Conservation (phyloP, 2,329 filamentous ascomycete genomes). For the Aspergillus clavatus region DNA sequence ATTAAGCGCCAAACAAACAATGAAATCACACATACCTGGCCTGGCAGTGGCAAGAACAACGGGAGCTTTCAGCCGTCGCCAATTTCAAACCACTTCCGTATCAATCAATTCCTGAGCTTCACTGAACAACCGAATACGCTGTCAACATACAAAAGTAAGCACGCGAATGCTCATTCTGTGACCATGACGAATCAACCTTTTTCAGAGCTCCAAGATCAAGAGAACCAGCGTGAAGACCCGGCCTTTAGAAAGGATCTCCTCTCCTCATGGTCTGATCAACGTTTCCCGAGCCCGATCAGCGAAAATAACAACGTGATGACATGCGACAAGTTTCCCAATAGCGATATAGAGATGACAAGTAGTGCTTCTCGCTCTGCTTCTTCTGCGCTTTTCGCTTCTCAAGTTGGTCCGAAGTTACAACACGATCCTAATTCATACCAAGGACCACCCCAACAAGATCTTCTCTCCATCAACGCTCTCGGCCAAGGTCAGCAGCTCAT, state of each 20-base stretch:
- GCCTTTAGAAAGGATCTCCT: slow-evolving; percentile 7
- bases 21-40: slow-evolving; percentile 19
- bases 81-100: slow-evolving; percentile 25
- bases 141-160: slow-evolving; percentile 28
- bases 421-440: slow-evolving; percentile 5
- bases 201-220: not conserved
- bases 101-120: slow-evolving; percentile 29
- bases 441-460: no score
- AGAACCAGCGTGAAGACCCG: not conserved
- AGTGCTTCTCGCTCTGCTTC: slow-evolving; percentile 7
- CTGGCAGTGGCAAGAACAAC: slow-evolving; percentile 14
- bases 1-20: slow-evolving; percentile 13
- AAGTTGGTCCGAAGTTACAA: not conserved
- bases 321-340: slow-evolving; percentile 6
- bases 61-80: slow-evolving; percentile 24
- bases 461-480: no score
- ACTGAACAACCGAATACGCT: slow-evolving; percentile 26
- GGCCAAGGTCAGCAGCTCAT: no score
- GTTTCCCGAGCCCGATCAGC: slow-evolving; percentile 39
- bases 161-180: slow-evolving; percentile 6
- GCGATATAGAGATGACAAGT: slow-evolving; percentile 18
- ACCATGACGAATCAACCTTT: not conserved
- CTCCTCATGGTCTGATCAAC: slow-evolving; percentile 19
- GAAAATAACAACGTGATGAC: slow-evolving; percentile 26
- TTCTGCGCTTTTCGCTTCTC: not conserved